These are phyloP conservation scores for Leccinellum albellum DNA, from an alignment of 768 basidiomycete species.

Conservation along the genomic window DNA sequence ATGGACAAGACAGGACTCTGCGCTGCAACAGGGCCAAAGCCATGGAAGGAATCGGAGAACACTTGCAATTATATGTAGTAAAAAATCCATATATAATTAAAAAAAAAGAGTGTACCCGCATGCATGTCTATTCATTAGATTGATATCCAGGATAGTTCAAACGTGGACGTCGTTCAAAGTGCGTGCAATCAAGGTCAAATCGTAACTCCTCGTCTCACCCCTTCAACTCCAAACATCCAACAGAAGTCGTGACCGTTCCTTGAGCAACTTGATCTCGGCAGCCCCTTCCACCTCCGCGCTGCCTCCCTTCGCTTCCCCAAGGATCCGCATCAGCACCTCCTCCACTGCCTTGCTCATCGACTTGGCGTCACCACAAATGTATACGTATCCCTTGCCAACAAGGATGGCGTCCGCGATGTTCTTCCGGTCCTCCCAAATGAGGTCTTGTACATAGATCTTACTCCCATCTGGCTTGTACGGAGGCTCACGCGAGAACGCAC, in stretches of 20 bases:
- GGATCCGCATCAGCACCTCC: constrained; percentile 74
- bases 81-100: background rate
- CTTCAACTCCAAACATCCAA: constrained; percentile 85
- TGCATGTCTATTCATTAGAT: constrained; percentile 19
- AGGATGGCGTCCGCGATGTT: constrained; percentile 85
- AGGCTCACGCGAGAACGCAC: constrained; percentile 85
- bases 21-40: too few species aligned
- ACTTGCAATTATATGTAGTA: background rate
- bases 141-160: constrained; percentile 7
- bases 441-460: constrained; percentile 99
- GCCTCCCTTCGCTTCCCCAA: constrained; percentile 94
- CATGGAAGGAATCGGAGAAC: background rate
- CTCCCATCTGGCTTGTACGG: constrained; percentile 85
- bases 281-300: constrained; percentile 81
- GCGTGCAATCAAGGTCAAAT: background rate
- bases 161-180: constrained; percentile 7
- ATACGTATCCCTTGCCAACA: constrained; percentile 94
- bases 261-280: constrained; percentile 90
- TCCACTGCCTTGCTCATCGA: constrained; percentile 96
- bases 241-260: constrained; percentile 87
- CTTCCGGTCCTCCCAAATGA: constrained; percentile 84
- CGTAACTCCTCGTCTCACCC: background rate
- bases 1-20: constrained; percentile 8
- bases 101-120: background rate
- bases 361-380: constrained; percentile 96